Evolutionary conservation across 208 protist genomes (phyloP).

Genomic region (Phytomonas francai): DNA sequence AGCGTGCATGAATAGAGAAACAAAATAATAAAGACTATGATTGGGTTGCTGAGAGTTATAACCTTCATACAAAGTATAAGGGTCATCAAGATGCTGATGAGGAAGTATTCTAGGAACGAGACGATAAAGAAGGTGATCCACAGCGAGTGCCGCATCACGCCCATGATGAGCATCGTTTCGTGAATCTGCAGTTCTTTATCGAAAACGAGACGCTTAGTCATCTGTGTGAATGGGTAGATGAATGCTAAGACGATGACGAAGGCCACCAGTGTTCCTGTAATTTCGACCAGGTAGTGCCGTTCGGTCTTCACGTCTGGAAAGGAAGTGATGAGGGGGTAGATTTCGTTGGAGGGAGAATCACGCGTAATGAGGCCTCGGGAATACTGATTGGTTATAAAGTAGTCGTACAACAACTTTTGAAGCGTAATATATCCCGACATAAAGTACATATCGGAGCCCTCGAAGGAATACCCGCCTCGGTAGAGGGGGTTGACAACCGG

Average conservation of each 20-base stretch:
- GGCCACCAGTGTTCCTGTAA: constrained; percentile 24
- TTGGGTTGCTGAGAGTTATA: constrained; percentile 33
- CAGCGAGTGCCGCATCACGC: constrained; percentile 43
- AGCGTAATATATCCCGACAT: constrained; percentile 61
- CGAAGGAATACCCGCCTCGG: constrained; percentile 29
- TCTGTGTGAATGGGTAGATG: constrained; percentile 56
- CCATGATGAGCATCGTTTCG: constrained; percentile 86
- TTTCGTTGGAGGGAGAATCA: background rate
- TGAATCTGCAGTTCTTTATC: constrained; percentile 82
- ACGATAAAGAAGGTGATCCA: constrained; percentile 56
- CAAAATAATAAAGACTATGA: constrained; percentile 46
- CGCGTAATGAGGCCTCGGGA: constrained; percentile 9
- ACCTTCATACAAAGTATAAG: constrained; percentile 46
- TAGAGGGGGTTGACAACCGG: constrained; percentile 36
- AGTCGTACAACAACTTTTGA: constrained; percentile 55
- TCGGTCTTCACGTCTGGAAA: constrained; percentile 15
- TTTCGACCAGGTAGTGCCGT: constrained; percentile 21
- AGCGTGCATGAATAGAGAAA: constrained; percentile 52
- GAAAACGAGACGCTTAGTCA: constrained; percentile 69
- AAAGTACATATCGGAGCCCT: constrained; percentile 63
- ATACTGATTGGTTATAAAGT: constrained; percentile 25
- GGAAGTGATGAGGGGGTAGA: constrained; percentile 22
- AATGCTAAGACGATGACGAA: constrained; percentile 57
- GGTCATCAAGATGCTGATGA: constrained; percentile 45
- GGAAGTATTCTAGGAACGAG: constrained; percentile 38